Conservation (phyloP, 495 filamentous ascomycete species). For the Podospora pseudopauciseta region DNA sequence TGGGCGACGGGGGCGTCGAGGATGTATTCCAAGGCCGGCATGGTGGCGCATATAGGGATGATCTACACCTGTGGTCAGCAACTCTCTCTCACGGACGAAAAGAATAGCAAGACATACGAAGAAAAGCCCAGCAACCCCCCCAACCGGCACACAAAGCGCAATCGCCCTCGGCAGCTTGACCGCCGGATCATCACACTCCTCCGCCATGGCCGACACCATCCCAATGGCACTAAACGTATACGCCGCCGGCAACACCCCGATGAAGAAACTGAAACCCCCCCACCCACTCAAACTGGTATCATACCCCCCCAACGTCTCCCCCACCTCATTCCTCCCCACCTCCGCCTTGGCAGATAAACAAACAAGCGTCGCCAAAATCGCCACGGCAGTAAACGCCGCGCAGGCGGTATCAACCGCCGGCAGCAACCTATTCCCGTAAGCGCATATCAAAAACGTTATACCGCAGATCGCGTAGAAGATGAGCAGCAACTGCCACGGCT, state of each 20-base stretch:
- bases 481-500: constrained; percentile 54
- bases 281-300: constrained; percentile 52
- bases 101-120: constrained; percentile 41
- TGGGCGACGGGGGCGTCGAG: constrained; percentile 54
- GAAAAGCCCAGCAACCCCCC: constrained; percentile 57
- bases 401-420: constrained; percentile 59
- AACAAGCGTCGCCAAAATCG: constrained; percentile 53
- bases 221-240: constrained; percentile 60
- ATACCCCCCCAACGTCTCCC: constrained; percentile 46
- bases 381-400: constrained; percentile 54
- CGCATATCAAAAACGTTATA: constrained; percentile 54
- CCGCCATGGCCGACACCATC: constrained; percentile 58
- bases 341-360: constrained; percentile 54
- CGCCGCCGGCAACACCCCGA: constrained; percentile 51
- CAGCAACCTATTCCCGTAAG: constrained; percentile 54
- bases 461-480: constrained; percentile 60
- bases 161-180: constrained; percentile 58
- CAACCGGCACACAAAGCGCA: constrained; percentile 54
- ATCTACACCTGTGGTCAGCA: constrained; percentile 20
- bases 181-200: constrained; percentile 54
- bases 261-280: constrained; percentile 51
- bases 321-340: constrained; percentile 44
- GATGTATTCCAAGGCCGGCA: constrained; percentile 51
- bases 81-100: background rate
- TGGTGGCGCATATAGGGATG: constrained; percentile 61